phyloP scores from a whole-genome alignment of 2,329 filamentous ascomycete species.

The Colletotrichum acutatum region DNA sequence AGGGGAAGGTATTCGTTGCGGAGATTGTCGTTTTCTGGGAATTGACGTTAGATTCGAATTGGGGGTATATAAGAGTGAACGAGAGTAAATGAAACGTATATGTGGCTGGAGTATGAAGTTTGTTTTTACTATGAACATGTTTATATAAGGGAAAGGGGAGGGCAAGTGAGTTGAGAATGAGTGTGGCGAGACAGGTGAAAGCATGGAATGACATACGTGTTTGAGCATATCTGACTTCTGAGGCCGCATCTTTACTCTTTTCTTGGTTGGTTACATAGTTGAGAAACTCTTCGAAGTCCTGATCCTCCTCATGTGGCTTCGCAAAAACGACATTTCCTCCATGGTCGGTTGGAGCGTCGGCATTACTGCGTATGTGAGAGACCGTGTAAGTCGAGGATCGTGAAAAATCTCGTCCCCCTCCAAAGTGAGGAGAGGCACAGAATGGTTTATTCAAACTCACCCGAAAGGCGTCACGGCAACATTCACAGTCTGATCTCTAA shows the following conservation, averaged over 20 bases:
- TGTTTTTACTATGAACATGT: too few species aligned
- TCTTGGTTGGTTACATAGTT: constrained; percentile 61
- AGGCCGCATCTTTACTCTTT: constrained; percentile 37
- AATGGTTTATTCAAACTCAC: constrained; percentile 52
- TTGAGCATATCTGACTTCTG: constrained; percentile 77
- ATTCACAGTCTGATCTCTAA: constrained; percentile 71
- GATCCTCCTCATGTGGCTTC: constrained; percentile 76
- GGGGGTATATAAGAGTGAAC: background rate
- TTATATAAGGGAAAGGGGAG: too few species aligned
- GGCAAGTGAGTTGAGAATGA: too few species aligned
- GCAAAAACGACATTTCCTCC: constrained; percentile 65
- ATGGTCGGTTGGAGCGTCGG: constrained; percentile 62
- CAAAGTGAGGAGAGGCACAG: background rate
- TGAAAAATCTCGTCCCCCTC: background rate
- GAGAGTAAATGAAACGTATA: too few species aligned
- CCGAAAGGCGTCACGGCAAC: constrained; percentile 82
- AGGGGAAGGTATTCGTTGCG: constrained; percentile 76
- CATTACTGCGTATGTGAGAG: constrained; percentile 47
- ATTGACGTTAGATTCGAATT: background rate
- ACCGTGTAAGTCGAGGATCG: constrained; percentile 13
- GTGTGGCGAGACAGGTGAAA: background rate
- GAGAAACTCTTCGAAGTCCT: constrained; percentile 72
- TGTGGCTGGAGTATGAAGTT: too few species aligned
- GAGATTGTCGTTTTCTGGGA: constrained; percentile 81
- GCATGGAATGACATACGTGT: constrained; percentile 62